Base-by-base conservation (phyloP, 2,329 filamentous ascomycete genomes). In the Penicillium sp. region DNA sequence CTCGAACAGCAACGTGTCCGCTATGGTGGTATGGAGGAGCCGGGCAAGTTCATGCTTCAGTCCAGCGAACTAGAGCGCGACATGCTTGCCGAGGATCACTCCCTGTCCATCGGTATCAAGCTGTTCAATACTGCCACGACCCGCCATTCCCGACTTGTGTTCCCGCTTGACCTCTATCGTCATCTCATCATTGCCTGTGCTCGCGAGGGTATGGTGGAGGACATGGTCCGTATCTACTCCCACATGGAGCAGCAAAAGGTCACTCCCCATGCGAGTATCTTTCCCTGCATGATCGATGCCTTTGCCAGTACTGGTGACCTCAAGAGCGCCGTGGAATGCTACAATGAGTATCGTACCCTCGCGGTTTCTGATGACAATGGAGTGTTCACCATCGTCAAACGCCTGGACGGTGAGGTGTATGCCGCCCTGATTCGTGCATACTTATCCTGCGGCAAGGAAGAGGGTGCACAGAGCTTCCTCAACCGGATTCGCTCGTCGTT, bases 251-350 rank as follows among this genome's bases (percentile, higher is more conserved):
- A 80, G 31, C 84, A 81, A 59, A 84, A 84, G 49, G 81, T 89
- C 20, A 80, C 82, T 13, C 89, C 92, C 0, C 84, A 86, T 50
- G 86, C 89, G 5, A 83, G 86, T 40, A 88, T 92, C 45, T 97
- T 95, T 72, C 87, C 90, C 1, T 81, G 86, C 15, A 95, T 98
- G 88, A 96, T 98, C 67, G 84, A 87, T n/a, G 90, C 91, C 0
- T 97, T 95, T 66, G 89, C 89, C 53, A 81, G 81, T 37, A 81
- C 81, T 9, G 88, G 90, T 43, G 90, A 97, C 66, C 75, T 97
- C 39, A 79, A 84, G 61, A 95, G 88, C 60, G 93, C 91, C 18
- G 88, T 97, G 6, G 90, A 95, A 68, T 90, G 89, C 72, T 98
- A 96, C 73, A 92, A 95, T 57, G 89, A 95, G 71, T 97, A 97